phyloP scores from a whole-genome alignment of 805 yeast genomes.

The Candida dendrica region DNA sequence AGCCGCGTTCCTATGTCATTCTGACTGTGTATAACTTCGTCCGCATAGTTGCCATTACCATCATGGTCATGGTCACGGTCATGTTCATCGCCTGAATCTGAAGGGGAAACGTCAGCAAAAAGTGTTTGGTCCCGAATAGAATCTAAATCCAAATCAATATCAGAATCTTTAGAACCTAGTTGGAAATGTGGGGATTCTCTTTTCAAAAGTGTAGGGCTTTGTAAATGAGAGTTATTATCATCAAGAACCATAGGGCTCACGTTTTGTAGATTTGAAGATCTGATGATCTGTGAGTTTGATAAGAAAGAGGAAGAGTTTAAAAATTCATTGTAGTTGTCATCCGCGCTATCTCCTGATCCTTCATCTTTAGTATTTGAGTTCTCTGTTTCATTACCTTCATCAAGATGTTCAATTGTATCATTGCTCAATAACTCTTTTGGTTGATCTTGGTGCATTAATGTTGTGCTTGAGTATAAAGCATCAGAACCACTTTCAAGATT shows the following conservation, averaged over 20 bases:
- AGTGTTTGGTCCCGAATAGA: neutral
- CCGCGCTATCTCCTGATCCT: neutral
- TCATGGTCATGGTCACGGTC: conserved; percentile 13
- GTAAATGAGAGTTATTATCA: conserved; percentile 1
- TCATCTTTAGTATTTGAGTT: neutral
- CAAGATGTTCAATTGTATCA: neutral
- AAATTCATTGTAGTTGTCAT: conserved; percentile 15
- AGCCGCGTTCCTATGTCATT: neutral
- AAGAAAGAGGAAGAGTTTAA: conserved; percentile 20
- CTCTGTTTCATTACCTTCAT: conserved; percentile 1
- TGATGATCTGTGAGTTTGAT: conserved; percentile 19
- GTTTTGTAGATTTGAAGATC: conserved; percentile 13
- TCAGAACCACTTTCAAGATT: neutral
- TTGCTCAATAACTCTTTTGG: conserved; percentile 1
- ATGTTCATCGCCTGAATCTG: conserved; percentile 1
- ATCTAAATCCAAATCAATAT: neutral
- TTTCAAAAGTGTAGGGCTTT: conserved; percentile 15
- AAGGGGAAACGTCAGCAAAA: neutral
- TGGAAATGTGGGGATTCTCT: conserved; percentile 7
- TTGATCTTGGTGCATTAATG: no score
- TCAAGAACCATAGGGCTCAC: conserved; percentile 2
- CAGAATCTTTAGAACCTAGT: conserved; percentile 4
- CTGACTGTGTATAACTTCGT: neutral
- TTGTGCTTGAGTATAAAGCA: neutral
- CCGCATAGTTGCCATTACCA: conserved; percentile 13